Percentiles rank a stretch among this genome's conserved stretches.
Conservation (phyloP, 441 rosid species). For the Croton laevigatus region DNA sequence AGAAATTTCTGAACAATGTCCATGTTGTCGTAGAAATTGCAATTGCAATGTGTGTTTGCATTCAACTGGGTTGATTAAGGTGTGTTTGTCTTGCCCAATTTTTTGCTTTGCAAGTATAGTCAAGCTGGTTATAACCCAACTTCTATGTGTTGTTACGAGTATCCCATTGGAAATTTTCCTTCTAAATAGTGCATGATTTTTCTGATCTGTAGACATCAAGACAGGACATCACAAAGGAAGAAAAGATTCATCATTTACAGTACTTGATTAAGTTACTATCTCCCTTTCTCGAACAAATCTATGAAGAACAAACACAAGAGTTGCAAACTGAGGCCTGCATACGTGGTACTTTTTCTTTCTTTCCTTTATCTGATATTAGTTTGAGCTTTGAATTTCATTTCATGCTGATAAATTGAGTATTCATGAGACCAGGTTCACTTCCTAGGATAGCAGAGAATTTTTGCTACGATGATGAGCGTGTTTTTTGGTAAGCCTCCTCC, state of each 20-base stretch:
- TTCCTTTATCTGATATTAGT: background rate
- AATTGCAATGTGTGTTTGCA: slow-evolving; percentile 78
- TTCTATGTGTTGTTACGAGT: background rate
- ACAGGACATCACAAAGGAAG: slow-evolving; percentile 32
- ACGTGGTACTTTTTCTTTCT: slow-evolving; percentile 35
- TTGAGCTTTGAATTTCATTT: slow-evolving; percentile 9
- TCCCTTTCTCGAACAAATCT: slow-evolving; percentile 60
- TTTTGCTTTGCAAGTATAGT: background rate
- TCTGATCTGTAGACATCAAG: slow-evolving; percentile 51
- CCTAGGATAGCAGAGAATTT: slow-evolving; percentile 43
- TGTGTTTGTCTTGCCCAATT: slow-evolving; percentile 21
- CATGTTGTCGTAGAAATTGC: slow-evolving; percentile 70
- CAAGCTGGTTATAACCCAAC: too few relatives aligned
- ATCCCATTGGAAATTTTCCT: background rate
- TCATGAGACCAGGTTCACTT: slow-evolving; percentile 34
- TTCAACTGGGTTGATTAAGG: slow-evolving; percentile 63
- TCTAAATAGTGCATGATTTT: slow-evolving; percentile 17
- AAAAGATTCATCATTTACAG: slow-evolving; percentile 49
- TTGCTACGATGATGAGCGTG: slow-evolving; percentile 65
- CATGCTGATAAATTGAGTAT: slow-evolving; percentile 20
- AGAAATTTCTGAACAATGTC: slow-evolving; percentile 57
- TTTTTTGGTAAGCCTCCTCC: slow-evolving; percentile 64
- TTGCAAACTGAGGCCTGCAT: slow-evolving; percentile 53
- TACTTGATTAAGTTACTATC: slow-evolving; percentile 53
- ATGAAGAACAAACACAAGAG: slow-evolving; percentile 54